These are phyloP conservation scores for Fraxinus latifolia DNA, from an alignment of 305 asterid species.

Conservation along the genomic window DNA sequence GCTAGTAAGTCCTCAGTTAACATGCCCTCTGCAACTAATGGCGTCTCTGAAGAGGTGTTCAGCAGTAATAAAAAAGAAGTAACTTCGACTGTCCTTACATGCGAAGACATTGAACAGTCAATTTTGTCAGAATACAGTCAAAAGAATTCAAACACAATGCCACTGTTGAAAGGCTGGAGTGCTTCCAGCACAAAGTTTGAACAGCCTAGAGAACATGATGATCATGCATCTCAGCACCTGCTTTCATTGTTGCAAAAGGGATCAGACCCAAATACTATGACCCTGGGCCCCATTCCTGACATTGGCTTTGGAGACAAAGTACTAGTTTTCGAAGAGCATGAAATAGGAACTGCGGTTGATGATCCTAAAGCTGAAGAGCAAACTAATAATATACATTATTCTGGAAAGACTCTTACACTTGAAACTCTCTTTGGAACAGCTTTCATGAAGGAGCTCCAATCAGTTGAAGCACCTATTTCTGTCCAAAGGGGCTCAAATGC, in stretches of 20 bases:
- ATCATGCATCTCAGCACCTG: slow-evolving; percentile 74
- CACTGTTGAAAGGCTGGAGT: slow-evolving; percentile 35
- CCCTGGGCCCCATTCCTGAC: slow-evolving; percentile 25
- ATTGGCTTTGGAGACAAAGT: slow-evolving; percentile 33
- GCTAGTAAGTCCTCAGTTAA: slow-evolving; percentile 30
- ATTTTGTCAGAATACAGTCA: slow-evolving; percentile 67
- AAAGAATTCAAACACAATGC: slow-evolving; percentile 36
- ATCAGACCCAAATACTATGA: slow-evolving; percentile 29
- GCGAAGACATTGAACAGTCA: slow-evolving; percentile 93
- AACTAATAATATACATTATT: slow-evolving; percentile 24
- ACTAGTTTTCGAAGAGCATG: slow-evolving; percentile 33
- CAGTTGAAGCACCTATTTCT: slow-evolving; percentile 92
- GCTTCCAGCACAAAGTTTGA: slow-evolving; percentile 33
- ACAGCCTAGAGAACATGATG: slow-evolving; percentile 42
- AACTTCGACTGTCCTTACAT: slow-evolving; percentile 58
- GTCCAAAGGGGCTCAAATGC: slow-evolving; percentile 60
- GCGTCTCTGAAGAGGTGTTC: slow-evolving; percentile 41
- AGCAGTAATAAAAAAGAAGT: slow-evolving; percentile 40
- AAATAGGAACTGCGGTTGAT: slow-evolving; percentile 25
- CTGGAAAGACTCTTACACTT: slow-evolving; percentile 57
- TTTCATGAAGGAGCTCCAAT: slow-evolving; percentile 87
- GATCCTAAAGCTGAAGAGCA: slow-evolving; percentile 48
- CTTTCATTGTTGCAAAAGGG: slow-evolving; percentile 82
- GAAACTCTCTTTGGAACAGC: slow-evolving; percentile 96
- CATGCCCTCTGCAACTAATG: slow-evolving; percentile 40